Conservation (phyloP, 129 eudicot species). For the Escallonia herrerae region DNA sequence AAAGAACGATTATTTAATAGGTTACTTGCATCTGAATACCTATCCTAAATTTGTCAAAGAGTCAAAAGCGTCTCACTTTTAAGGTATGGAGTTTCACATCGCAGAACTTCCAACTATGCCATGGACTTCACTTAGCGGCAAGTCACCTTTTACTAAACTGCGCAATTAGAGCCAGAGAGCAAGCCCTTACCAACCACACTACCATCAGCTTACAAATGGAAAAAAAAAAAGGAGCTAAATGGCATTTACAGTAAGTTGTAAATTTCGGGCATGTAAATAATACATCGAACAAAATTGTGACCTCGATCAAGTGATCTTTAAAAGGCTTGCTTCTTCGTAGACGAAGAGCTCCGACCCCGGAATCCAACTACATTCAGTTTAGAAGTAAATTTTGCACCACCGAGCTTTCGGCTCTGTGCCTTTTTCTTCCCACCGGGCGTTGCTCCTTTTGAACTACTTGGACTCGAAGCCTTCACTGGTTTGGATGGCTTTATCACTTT, state of each 20-base stretch:
- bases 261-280: no score
- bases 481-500: constrained; percentile 10
- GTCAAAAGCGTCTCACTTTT: no score
- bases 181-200: no score
- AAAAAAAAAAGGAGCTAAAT: neutral
- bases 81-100: no score
- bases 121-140: no score
- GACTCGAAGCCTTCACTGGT: constrained; percentile 15
- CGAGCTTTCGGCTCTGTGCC: constrained; percentile 20
- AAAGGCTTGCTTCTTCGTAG: constrained; percentile 14
- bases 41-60: no score
- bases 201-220: neutral
- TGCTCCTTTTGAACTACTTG: constrained; percentile 20
- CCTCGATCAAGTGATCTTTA: constrained; percentile 4
- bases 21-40: no score
- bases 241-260: neutral
- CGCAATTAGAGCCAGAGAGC: no score
- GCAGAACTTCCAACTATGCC: no score
- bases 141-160: no score
- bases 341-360: constrained; percentile 72
- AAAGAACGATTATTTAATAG: no score
- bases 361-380: constrained; percentile 85
- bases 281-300: constrained; percentile 1
- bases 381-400: constrained; percentile 27
- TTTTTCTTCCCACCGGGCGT: constrained; percentile 25